These are phyloP conservation scores for Phialemoniopsis sp. DNA, from an alignment of 2,329 filamentous ascomycete genomes.

Conservation along the genomic window DNA sequence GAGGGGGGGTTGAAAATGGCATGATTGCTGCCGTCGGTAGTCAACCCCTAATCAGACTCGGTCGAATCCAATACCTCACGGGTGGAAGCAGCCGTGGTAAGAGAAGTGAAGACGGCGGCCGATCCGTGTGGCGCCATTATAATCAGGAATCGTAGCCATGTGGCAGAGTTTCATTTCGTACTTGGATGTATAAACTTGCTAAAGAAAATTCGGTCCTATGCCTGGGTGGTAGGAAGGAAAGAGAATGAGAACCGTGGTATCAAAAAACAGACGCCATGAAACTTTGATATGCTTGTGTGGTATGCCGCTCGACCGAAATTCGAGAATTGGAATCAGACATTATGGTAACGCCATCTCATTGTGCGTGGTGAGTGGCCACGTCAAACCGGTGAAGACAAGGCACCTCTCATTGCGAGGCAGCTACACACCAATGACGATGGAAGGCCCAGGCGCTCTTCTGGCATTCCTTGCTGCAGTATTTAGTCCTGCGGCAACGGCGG, in stretches of 20 bases:
- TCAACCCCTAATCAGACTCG: too few relatives aligned
- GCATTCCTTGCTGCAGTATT: slow-evolving; percentile 99
- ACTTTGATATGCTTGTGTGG: slow-evolving; percentile 4
- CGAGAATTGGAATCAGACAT: not conserved
- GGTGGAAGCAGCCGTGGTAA: too few relatives aligned
- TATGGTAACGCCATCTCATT: slow-evolving; percentile 1
- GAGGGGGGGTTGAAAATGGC: too few relatives aligned
- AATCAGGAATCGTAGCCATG: slow-evolving; percentile 1
- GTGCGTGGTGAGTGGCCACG: slow-evolving; percentile 6
- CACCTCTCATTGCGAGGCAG: slow-evolving; percentile 52
- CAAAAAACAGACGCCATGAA: slow-evolving; percentile 10
- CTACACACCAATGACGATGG: slow-evolving; percentile 95
- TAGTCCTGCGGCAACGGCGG: slow-evolving; percentile 89
- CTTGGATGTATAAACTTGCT: not conserved
- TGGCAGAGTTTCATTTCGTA: not conserved
- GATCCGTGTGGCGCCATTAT: not conserved
- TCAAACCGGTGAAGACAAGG: slow-evolving; percentile 18
- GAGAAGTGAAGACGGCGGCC: too few relatives aligned
- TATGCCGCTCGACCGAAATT: not conserved
- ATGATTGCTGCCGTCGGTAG: too few relatives aligned
- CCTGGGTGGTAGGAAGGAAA: not conserved
- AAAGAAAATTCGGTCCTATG: too few relatives aligned
- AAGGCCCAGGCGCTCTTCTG: slow-evolving; percentile 99
- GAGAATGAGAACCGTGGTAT: slow-evolving; percentile 8
- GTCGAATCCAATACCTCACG: too few relatives aligned